Conservation (phyloP, 345 rosid genomes). For the Arabidopsis arenosa region DNA sequence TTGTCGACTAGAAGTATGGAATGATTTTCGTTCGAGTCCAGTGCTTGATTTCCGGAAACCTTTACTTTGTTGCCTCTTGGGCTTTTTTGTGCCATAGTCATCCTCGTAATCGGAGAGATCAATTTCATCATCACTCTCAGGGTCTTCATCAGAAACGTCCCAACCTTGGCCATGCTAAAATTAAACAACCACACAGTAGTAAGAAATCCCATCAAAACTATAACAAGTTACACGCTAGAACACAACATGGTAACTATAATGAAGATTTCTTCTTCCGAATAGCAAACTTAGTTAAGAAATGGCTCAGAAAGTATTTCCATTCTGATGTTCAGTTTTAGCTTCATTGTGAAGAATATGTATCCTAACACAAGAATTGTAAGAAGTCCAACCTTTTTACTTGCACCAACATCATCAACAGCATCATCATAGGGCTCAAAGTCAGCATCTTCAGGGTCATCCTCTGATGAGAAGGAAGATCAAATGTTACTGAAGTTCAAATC, state of each 20-base stretch:
- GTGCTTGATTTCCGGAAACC: conserved; percentile 58
- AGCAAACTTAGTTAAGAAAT: conserved; percentile 7
- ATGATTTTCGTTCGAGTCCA: conserved; percentile 56
- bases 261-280: background rate
- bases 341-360: conserved; percentile 6
- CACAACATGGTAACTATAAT: conserved; percentile 12
- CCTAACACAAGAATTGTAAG: conserved; percentile 27
- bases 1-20: conserved; percentile 56
- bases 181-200: conserved; percentile 26
- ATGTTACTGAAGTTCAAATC: conserved; percentile 31
- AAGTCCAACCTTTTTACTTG: conserved; percentile 63
- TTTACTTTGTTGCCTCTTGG: conserved; percentile 67
- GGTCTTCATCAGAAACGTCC: conserved; percentile 81
- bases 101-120: conserved; percentile 79
- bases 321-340: conserved; percentile 23
- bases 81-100: conserved; percentile 63
- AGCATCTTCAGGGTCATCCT: conserved; percentile 97
- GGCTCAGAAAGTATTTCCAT: conserved; percentile 13
- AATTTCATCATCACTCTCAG: conserved; percentile 64
- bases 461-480: conserved; percentile 58
- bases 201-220: conserved; percentile 30
- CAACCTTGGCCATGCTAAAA: conserved; percentile 68
- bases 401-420: conserved; percentile 44
- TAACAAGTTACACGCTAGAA: conserved; percentile 28
- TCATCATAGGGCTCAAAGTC: conserved; percentile 91